Evolutionary conservation across 2,329 filamentous ascomycete species (phyloP), one percentile per base, ranked within the genome.

Genomic region (Curvularia sp.): DNA sequence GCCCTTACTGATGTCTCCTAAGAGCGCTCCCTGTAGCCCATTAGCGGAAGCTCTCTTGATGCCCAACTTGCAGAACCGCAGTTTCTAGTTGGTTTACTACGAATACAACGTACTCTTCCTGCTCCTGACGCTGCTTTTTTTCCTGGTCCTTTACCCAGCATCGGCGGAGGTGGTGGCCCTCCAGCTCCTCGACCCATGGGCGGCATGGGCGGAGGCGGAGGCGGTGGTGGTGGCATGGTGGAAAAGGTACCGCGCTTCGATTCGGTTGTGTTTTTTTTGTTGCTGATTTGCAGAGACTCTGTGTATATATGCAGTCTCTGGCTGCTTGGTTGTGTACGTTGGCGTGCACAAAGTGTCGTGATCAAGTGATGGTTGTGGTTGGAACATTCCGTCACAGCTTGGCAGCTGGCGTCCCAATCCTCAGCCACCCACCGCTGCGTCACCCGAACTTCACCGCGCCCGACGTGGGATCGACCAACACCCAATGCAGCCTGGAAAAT

Each of bases 1-100:
- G 64, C 94, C 95, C 77, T 96, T 96, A 66, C 83, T 81, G 68
- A 99, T 99, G 77, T 98, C 94, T 72, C 87, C 85, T 43, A 98
- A 86, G 34, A 99, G 84, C 53, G 94, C 93, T 69, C 89, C 89
- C 94, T 98, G 53, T 59, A 49, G 27, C 48, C 47, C 53, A 66
- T 77, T 68, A 77, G 73, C 67, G 19, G 46, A 48, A 50, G 49
- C 13, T 19, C 46, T 51, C n/a, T 57, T 46, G 28, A 30, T 47
- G 42, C 32, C 43, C 21, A 53, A 36, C 21, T 39, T 23, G 39
- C 32, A 59, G 23, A 41, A 39, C 21, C n/a, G 30, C 42, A 34
- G 30, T 42, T 52, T 38, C 18, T 32, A 38, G 19, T 4, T 8
- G 23, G 28, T 32, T 41, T 18, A 18, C 30, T 21, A 50, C 18